Percentiles rank a stretch among this genome's conserved stretches.
Evolutionary conservation across 2,329 filamentous ascomycete genomes (phyloP).

Genomic region (Xylaria sp.): DNA sequence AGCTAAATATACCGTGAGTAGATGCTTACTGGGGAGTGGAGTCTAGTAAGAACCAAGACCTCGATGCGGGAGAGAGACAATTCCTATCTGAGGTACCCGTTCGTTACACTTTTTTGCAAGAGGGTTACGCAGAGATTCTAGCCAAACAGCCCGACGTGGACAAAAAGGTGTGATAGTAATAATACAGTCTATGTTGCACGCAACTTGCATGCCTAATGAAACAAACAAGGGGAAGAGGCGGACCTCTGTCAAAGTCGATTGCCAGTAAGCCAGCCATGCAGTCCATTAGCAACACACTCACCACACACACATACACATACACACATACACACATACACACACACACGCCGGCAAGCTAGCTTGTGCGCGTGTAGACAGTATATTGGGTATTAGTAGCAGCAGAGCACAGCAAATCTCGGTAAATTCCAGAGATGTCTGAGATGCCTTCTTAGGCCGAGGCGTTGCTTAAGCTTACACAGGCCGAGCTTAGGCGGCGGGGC

Average conservation of each 20-base stretch:
- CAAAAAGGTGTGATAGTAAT: conserved; percentile 28
- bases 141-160: conserved; percentile 33
- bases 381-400: neutral
- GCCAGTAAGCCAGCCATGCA: conserved; percentile 21
- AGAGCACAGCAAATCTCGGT: conserved; percentile 26
- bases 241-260: conserved; percentile 16
- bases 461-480: conserved; percentile 25
- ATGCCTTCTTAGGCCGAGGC: conserved; percentile 13
- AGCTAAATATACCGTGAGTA: conserved; percentile 36
- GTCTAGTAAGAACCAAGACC: conserved; percentile 30
- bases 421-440: conserved; percentile 25
- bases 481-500: conserved; percentile 13
- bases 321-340: conserved; percentile 6
- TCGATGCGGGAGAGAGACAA: conserved; percentile 24
- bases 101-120: conserved; percentile 35
- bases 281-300: neutral
- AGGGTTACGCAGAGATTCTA: conserved; percentile 38
- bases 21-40: conserved; percentile 36
- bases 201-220: conserved; percentile 33
- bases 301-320: conserved; percentile 6
- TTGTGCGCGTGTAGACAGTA: conserved; percentile 1
- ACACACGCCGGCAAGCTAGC: conserved; percentile 20
- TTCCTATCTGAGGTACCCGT: conserved; percentile 30
- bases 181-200: conserved; percentile 37
- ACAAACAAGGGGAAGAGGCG: conserved; percentile 27